Percentiles rank a stretch among this genome's conserved stretches.
phyloP scores from a whole-genome alignment of 345 rosid species.

The Lepidium didymum region DNA sequence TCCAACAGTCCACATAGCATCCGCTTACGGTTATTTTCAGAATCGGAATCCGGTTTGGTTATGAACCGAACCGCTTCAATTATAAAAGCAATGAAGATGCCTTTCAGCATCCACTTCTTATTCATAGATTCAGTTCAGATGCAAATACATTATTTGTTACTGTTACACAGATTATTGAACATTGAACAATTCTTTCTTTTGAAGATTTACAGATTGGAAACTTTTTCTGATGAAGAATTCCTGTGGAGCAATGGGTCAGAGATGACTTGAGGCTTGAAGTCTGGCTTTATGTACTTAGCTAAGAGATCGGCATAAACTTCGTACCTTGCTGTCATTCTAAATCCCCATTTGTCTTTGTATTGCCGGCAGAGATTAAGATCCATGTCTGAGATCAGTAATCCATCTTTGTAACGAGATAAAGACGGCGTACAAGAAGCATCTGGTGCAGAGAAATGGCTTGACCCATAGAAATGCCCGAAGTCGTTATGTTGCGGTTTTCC shows the following conservation, averaged over 20 bases:
- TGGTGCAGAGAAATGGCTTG: slow-evolving; percentile 88
- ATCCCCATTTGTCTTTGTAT: slow-evolving; percentile 93
- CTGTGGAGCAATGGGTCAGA: slow-evolving; percentile 70
- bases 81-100: neutral
- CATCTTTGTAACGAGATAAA: slow-evolving; percentile 69
- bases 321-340: slow-evolving; percentile 80
- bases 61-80: slow-evolving; percentile 3
- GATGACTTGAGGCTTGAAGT: slow-evolving; percentile 67
- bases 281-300: slow-evolving; percentile 51
- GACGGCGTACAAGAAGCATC: slow-evolving; percentile 94
- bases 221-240: slow-evolving; percentile 31
- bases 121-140: neutral
- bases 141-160: slow-evolving; percentile 1
- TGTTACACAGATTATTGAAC: neutral
- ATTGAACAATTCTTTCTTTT: neutral
- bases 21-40: neutral
- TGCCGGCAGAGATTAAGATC: slow-evolving; percentile 92
- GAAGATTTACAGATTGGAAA: neutral
- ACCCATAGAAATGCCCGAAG: slow-evolving; percentile 92
- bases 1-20: neutral
- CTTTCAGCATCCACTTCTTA: neutral
- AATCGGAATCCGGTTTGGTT: neutral
- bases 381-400: slow-evolving; percentile 77
- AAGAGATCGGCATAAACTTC: slow-evolving; percentile 62
- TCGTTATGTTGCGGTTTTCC: slow-evolving; percentile 77